Conservation (phyloP, 331 rosid genomes). For the Stylosanthes scabra region DNA sequence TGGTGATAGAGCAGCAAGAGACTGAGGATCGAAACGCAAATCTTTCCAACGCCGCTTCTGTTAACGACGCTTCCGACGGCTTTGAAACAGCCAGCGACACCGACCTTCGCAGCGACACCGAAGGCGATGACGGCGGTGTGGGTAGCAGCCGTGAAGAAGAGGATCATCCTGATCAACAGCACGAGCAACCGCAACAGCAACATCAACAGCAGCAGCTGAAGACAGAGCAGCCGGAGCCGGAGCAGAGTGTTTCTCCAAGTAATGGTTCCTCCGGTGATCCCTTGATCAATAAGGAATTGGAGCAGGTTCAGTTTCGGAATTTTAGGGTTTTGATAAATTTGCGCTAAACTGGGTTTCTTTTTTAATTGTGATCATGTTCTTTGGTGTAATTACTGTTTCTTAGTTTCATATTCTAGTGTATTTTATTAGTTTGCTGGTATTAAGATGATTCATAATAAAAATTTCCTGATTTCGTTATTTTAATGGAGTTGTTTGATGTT, state of each 20-base stretch:
- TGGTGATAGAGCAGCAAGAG: constrained; percentile 52
- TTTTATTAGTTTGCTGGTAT: neutral
- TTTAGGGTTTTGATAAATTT: neutral
- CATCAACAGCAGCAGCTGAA: neutral
- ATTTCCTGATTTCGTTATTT: neutral
- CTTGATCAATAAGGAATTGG: constrained; percentile 48
- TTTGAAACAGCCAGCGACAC: constrained; percentile 91
- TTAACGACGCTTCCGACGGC: constrained; percentile 65
- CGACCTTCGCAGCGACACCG: constrained; percentile 62
- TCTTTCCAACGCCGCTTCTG: constrained; percentile 31
- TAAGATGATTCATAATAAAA: neutral
- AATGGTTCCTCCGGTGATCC: constrained; percentile 35
- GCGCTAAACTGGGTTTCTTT: neutral
- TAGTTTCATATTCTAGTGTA: neutral
- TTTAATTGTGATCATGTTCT: too few species aligned
- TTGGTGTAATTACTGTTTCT: neutral
- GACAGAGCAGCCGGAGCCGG: constrained; percentile 23
- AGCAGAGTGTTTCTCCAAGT: constrained; percentile 33
- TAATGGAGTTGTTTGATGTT: neutral
- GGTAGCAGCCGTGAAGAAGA: neutral
- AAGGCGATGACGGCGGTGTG: constrained; percentile 38
- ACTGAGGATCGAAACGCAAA: constrained; percentile 29
- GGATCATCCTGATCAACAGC: neutral
- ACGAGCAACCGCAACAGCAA: neutral
- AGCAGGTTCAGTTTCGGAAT: constrained; percentile 46